Conservation (phyloP, 1,284 basidiomycete species). For the Apiotrichum gamsii region DNA sequence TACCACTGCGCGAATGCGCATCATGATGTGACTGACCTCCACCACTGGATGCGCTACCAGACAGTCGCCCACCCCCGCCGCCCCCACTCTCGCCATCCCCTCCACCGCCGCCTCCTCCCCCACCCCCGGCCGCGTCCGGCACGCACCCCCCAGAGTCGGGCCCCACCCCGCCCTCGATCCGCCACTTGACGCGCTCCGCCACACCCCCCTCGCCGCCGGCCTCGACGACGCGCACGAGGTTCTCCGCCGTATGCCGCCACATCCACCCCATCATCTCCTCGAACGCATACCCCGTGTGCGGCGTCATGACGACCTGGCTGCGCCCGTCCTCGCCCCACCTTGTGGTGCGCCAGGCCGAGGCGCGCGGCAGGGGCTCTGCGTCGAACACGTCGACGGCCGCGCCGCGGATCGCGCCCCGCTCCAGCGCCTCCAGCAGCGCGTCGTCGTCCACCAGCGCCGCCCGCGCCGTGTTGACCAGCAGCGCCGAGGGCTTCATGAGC, state of each 20-base stretch:
- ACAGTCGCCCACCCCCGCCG: too few relatives aligned
- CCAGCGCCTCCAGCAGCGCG: constrained; percentile 46
- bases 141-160: too few relatives aligned
- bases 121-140: too few relatives aligned
- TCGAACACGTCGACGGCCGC: constrained; percentile 54
- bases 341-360: constrained; percentile 53
- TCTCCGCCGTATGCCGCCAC: constrained; percentile 25
- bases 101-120: too few relatives aligned
- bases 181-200: too few relatives aligned
- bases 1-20: too few relatives aligned
- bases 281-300: constrained; percentile 55
- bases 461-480: constrained; percentile 26
- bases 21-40: too few relatives aligned
- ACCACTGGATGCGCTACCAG: too few relatives aligned
- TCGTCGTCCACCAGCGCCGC: constrained; percentile 22
- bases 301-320: constrained; percentile 47
- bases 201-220: constrained; percentile 17
- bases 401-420: constrained; percentile 28
- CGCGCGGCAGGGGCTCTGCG: constrained; percentile 56
- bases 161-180: too few relatives aligned
- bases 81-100: too few relatives aligned
- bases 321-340: constrained; percentile 43
- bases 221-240: constrained; percentile 15
- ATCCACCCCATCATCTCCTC: constrained; percentile 19
- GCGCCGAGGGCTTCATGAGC: constrained; percentile 18